phyloP scores from a whole-genome alignment of 2,329 filamentous ascomycete genomes.

The Ceratocystis ficicola region DNA sequence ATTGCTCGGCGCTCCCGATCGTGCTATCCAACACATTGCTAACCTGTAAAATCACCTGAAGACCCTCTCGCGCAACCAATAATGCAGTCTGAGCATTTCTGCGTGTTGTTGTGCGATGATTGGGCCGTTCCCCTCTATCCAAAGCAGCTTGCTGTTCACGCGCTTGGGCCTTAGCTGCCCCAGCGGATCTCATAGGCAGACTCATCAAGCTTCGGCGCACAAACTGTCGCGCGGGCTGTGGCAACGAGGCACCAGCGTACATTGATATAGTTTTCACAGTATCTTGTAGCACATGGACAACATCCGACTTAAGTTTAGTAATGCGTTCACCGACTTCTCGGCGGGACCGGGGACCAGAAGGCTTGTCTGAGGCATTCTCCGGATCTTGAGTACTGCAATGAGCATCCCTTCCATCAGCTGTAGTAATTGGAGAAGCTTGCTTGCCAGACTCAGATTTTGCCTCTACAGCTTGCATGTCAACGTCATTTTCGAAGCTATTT shows the following conservation, averaged over 20 bases:
- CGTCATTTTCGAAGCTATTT: conserved; percentile 17
- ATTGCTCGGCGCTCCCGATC: conserved; percentile 78
- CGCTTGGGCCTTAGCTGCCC: conserved; percentile 41
- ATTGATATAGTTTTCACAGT: conserved; percentile 77
- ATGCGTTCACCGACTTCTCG: conserved; percentile 49
- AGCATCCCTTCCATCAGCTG: neutral
- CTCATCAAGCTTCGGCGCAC: conserved; percentile 76
- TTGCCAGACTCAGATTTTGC: conserved; percentile 25
- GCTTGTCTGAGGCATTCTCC: neutral
- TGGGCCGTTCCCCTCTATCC: conserved; percentile 19
- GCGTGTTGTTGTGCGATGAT: conserved; percentile 16
- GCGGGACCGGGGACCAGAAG: conserved; percentile 16
- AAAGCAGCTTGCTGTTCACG: conserved; percentile 18
- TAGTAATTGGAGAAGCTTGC: conserved; percentile 10
- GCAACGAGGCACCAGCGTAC: conserved; percentile 81
- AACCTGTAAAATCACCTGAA: conserved; percentile 91
- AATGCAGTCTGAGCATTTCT: conserved; percentile 65
- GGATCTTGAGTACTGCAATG: neutral
- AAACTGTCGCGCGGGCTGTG: conserved; percentile 72
- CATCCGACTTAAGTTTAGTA: conserved; percentile 53
- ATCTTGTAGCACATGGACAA: conserved; percentile 66
- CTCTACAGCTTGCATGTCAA: conserved; percentile 25
- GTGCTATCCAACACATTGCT: conserved; percentile 80
- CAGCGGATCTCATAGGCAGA: conserved; percentile 68
- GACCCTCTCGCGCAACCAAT: conserved; percentile 73